A percentile compares a stretch with the other conserved stretches of the same genome.
Evolutionary conservation across 768 basidiomycete species (phyloP).

Genomic region (Lactifluus subvellereus): DNA sequence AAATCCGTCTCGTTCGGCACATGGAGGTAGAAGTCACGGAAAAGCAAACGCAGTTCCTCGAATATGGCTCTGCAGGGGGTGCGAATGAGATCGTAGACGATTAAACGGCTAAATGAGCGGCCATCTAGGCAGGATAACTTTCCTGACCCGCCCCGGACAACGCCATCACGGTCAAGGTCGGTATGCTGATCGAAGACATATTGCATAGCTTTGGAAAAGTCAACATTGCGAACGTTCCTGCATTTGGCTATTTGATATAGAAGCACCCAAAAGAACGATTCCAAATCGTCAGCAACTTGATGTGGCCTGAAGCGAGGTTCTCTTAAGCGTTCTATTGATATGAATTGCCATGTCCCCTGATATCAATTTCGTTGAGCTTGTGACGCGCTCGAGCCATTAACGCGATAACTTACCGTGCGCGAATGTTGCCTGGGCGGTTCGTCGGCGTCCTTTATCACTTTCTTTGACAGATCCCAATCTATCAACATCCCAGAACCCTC

Average conservation of each 20-base stretch:
- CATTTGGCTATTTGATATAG: background rate
- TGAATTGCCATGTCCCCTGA: slow-evolving; percentile 25
- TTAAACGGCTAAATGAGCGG: too few species aligned
- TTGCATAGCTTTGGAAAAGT: background rate
- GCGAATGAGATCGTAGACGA: background rate
- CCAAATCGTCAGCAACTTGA: slow-evolving; percentile 21
- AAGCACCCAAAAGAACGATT: slow-evolving; percentile 23
- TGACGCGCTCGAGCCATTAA: background rate
- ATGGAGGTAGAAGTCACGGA: background rate
- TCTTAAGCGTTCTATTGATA: slow-evolving; percentile 1
- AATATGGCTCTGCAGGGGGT: background rate
- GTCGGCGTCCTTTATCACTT: background rate
- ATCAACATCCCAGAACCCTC: background rate
- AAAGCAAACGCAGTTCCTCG: background rate
- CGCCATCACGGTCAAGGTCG: background rate
- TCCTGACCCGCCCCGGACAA: background rate
- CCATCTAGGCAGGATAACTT: background rate
- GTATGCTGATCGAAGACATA: background rate
- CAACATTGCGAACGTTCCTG: background rate
- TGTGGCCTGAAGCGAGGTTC: background rate
- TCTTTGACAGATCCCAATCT: slow-evolving; percentile 7
- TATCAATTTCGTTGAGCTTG: background rate
- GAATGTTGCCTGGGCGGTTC: too few species aligned
- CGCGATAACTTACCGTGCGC: background rate
- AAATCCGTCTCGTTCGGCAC: background rate